Conservation (phyloP, 306 rosid species). For the Carpinus viminea region DNA sequence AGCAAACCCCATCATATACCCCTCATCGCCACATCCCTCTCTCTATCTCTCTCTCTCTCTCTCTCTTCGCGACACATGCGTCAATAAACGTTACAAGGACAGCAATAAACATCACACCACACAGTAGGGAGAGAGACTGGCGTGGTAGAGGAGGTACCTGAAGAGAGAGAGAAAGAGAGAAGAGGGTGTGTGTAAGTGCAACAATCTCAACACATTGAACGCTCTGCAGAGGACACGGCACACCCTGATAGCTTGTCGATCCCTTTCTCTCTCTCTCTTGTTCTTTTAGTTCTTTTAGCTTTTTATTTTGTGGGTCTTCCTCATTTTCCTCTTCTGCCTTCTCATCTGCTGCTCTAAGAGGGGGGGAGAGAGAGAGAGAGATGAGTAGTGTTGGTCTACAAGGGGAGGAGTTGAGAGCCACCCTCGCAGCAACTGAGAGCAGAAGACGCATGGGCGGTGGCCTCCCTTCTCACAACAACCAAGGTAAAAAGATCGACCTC, state of each 20-base stretch:
- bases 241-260: background rate
- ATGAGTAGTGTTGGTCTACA: conserved; percentile 11
- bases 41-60: conserved; percentile 2
- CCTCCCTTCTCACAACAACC: conserved; percentile 1
- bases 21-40: background rate
- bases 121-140: background rate
- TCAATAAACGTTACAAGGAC: background rate
- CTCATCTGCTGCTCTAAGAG: background rate
- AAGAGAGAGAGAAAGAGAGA: background rate
- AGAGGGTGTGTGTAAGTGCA: background rate
- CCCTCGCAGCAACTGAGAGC: background rate
- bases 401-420: background rate
- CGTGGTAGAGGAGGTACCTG: background rate
- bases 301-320: background rate
- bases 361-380: conserved; percentile 5
- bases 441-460: background rate
- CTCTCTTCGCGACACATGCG: background rate
- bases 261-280: background rate
- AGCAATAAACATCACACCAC: background rate
- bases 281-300: background rate
- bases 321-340: conserved; percentile 9
- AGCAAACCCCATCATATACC: background rate
- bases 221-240: background rate
- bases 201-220: background rate
- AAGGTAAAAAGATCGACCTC: background rate